These are phyloP conservation scores for Sugiyamaella castrensis DNA, from an alignment of 1,139 yeast species.

Conservation along the genomic window DNA sequence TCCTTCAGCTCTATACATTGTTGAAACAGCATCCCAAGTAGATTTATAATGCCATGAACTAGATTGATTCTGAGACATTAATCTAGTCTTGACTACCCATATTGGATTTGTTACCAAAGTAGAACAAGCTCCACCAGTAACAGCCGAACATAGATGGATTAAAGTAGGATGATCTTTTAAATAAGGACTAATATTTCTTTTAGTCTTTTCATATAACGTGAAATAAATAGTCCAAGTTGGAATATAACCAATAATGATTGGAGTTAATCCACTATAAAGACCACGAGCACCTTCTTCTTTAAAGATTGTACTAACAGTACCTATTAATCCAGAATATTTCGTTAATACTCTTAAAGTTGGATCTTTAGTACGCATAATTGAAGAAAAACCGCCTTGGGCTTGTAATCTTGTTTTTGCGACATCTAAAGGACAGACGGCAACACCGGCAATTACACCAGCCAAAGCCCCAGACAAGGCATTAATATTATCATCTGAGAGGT, in stretches of 20 bases:
- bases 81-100: conserved; percentile 94
- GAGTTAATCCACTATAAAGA: conserved; percentile 83
- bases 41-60: conserved; percentile 56
- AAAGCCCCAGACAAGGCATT: conserved; percentile 79
- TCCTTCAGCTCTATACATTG: conserved; percentile 81
- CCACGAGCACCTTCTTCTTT: conserved; percentile 80
- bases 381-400: conserved; percentile 73
- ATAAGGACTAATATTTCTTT: conserved; percentile 35
- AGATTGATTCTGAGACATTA: conserved; percentile 67
- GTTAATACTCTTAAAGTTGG: conserved; percentile 15
- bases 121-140: conserved; percentile 85
- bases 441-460: conserved; percentile 88
- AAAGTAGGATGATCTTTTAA: conserved; percentile 43
- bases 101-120: conserved; percentile 91
- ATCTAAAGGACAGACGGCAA: conserved; percentile 89
- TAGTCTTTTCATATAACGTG: conserved; percentile 80
- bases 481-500: conserved; percentile 38
- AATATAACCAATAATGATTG: conserved; percentile 87
- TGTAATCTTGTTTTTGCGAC: conserved; percentile 92
- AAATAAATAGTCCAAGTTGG: conserved; percentile 98
- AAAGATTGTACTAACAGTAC: conserved; percentile 61
- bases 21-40: conserved; percentile 76
- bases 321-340: conserved; percentile 56
- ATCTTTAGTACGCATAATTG: conserved; percentile 13
- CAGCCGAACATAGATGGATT: conserved; percentile 73